A percentile compares a stretch with the other conserved stretches of the same genome.
Conservation (phyloP, 345 rosid species). For the Microthlaspi erraticum region DNA sequence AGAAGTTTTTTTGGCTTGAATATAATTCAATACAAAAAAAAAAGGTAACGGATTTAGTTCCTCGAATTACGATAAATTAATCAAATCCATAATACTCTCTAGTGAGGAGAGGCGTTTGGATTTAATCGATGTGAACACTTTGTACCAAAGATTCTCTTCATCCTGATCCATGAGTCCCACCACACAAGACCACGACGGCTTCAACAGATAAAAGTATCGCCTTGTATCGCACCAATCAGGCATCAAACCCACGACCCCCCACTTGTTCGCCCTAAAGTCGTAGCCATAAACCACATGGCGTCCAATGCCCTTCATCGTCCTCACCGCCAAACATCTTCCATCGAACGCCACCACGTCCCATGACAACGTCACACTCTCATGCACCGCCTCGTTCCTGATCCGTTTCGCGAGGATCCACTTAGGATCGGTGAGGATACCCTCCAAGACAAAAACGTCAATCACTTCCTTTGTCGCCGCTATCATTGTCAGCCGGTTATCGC, state of each 20-base stretch:
- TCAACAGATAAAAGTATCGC: too few species aligned
- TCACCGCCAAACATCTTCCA: conserved; percentile 9
- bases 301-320: background rate
- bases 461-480: background rate
- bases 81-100: too few species aligned
- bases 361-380: background rate
- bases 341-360: conserved; percentile 18
- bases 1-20: too few species aligned
- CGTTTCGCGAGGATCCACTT: conserved; percentile 5
- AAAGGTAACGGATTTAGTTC: too few species aligned
- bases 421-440: conserved; percentile 6
- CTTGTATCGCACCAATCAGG: background rate
- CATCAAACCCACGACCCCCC: background rate
- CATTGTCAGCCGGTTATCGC: background rate
- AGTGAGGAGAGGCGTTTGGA: too few species aligned
- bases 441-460: background rate
- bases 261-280: conserved; percentile 12
- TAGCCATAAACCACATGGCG: background rate
- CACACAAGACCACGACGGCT: too few species aligned
- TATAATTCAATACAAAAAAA: too few species aligned
- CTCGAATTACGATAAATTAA: too few species aligned
- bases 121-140: too few species aligned
- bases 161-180: too few species aligned
- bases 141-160: too few species aligned
- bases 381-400: background rate